Evolutionary conservation across 441 rosid species (phyloP).

Genomic region (Pelargonium cotyledonis): DNA sequence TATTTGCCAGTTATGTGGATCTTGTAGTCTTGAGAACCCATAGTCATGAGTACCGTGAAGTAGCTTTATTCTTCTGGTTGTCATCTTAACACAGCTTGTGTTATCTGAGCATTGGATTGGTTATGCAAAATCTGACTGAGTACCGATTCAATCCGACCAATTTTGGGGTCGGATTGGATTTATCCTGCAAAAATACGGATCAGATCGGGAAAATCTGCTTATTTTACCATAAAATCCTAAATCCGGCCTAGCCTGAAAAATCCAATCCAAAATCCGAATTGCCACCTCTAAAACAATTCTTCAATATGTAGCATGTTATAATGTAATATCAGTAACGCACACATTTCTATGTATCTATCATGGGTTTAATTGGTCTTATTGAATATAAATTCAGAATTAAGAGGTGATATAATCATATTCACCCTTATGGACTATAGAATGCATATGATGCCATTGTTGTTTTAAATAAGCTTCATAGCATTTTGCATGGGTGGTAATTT

Average conservation of each 20-base stretch:
- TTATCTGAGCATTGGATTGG: background rate
- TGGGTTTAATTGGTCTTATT: background rate
- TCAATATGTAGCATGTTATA: background rate
- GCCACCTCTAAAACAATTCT: background rate
- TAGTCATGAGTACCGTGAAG: background rate
- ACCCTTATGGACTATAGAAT: background rate
- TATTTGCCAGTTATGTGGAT: background rate
- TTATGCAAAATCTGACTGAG: background rate
- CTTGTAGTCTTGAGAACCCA: background rate
- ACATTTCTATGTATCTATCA: background rate
- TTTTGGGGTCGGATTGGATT: too few relatives aligned
- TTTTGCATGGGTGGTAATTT: background rate
- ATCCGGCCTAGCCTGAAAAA: too few relatives aligned
- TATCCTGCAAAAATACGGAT: too few relatives aligned
- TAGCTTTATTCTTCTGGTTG: background rate
- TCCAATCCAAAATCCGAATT: too few relatives aligned
- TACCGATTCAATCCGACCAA: too few relatives aligned
- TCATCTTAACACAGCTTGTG: background rate
- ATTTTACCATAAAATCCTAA: too few relatives aligned
- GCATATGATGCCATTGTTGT: background rate
- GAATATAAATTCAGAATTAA: background rate
- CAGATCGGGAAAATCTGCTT: too few relatives aligned
- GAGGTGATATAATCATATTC: background rate
- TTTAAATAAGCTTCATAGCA: background rate
- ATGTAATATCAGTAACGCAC: background rate